Conservation (phyloP, 345 rosid species). For the Anacardium occidentale region DNA sequence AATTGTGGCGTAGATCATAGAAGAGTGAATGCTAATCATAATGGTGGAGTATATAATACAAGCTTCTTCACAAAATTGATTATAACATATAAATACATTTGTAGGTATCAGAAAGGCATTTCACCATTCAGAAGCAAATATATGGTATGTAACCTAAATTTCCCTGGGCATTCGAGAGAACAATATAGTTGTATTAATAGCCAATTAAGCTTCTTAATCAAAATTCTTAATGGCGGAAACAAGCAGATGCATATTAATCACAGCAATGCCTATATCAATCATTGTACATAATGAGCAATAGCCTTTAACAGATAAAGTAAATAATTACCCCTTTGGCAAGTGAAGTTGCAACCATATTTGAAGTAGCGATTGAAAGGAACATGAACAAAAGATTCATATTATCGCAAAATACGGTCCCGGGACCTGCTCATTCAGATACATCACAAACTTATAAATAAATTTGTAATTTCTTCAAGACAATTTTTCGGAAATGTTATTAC, state of each 20-base stretch:
- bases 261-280: neutral
- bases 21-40: neutral
- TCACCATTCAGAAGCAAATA: neutral
- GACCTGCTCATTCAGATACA: slow-evolving; percentile 30
- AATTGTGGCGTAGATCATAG: neutral
- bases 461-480: no score
- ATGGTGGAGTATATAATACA: no score
- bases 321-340: slow-evolving; percentile 38
- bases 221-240: no score
- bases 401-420: slow-evolving; percentile 46
- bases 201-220: no score
- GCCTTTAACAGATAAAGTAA: neutral
- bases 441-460: neutral
- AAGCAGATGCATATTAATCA: neutral
- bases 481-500: no score
- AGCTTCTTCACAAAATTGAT: no score
- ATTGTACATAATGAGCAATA: neutral
- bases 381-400: slow-evolving; percentile 37
- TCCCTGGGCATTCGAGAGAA: no score
- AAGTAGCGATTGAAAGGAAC: slow-evolving; percentile 56
- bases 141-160: no score
- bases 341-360: slow-evolving; percentile 51
- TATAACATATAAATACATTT: no score
- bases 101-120: no score
- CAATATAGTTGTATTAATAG: no score